Evolutionary conservation across 352 stramenopile species (phyloP), one percentile per base, ranked within the genome.

Genomic region (Plasmopara muralis): DNA sequence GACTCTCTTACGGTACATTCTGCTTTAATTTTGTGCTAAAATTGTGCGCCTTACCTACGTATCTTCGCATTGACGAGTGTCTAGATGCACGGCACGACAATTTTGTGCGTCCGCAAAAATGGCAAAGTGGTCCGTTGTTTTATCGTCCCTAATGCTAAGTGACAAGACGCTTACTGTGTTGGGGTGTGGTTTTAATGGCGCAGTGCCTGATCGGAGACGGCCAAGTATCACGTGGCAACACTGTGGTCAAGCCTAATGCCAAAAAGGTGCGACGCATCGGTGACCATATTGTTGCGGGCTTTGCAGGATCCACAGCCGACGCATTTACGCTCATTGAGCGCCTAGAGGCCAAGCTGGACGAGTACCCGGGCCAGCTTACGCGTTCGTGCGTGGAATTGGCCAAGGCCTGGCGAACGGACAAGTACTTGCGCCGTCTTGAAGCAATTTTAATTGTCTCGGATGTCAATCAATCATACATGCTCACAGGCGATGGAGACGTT

Each of bases 321-420:
- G 96, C 96, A 5, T 98, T 98, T 70, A 99, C 96, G 25, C 84
- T 99, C 33, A 89, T 99, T 60, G 97, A 99, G 77, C 87, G 96
- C 25, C 83, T 99, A 43, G 96, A 99, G 77, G 85, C 76, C 47
- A 99, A 99, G 71, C 70, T 99, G 29, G 97, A 99, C 66, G 92
- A 98, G 77, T 97, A 98, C 76, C 90, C 94, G 18, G 95, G 96
- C 29, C 97, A 99, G 66, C 74, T 99, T 34, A 94, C 89, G 29
- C 84, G 96, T 54, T 90, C 89, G 13, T 99, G 95, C 71, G 96
- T 99, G 16, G 96, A 99, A 66, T 74, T 99, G n/a, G 97, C 96
- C 42, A 99, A 99, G 72, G 94, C 85, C 34, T 99, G 97, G 97
- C 81, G 97, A 60, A 99, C 96, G 54, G 95, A 99, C 73, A 99